Base-by-base conservation (phyloP, 257 asterid genomes). In the Rehmannia glutinosa region DNA sequence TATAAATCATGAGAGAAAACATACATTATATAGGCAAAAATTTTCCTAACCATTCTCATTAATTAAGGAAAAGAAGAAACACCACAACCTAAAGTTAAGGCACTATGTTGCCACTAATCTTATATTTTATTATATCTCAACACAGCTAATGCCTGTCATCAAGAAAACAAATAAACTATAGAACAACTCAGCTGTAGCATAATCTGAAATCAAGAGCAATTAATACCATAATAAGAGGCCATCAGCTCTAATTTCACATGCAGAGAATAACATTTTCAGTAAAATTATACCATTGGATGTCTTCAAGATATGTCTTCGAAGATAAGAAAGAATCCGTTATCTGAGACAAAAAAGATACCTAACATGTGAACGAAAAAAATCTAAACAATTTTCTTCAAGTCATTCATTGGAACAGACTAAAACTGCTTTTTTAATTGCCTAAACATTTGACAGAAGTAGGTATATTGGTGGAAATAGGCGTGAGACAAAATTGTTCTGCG, bases 91-190 rank as follows among this genome's bases (percentile, higher is more conserved):
- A n/a, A n/a, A n/a, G n/a, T n/a, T n/a, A n/a, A n/a, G n/a, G n/a
- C n/a, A n/a, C n/a, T n/a, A n/a, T n/a, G n/a, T n/a, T n/a, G n/a
- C n/a, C n/a, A n/a, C n/a, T n/a, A n/a, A n/a, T n/a, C n/a, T n/a
- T n/a, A n/a, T n/a, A n/a, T n/a, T n/a, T n/a, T n/a, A n/a, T n/a
- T n/a, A n/a, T n/a, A n/a, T n/a, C n/a, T n/a, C n/a, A n/a, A n/a
- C n/a, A n/a, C 99, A 76, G 98, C 96, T 80, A 94, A 78, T 51
- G 88, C 95, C 99, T 94, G 95, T 78, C 75, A 56, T 62, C 66
- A 73, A 74, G 47, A 64, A 51, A 73, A 49, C 38, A 78, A 59
- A 81, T 60, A 75, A 70, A 80, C 52, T 36, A 53, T 38, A 49
- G 66, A 65, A 58, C 6, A 45, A 24, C 35, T 70, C 50, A 62